Conservation (phyloP, 169 alveolate genomes). For the Eimeria praecox region DNA sequence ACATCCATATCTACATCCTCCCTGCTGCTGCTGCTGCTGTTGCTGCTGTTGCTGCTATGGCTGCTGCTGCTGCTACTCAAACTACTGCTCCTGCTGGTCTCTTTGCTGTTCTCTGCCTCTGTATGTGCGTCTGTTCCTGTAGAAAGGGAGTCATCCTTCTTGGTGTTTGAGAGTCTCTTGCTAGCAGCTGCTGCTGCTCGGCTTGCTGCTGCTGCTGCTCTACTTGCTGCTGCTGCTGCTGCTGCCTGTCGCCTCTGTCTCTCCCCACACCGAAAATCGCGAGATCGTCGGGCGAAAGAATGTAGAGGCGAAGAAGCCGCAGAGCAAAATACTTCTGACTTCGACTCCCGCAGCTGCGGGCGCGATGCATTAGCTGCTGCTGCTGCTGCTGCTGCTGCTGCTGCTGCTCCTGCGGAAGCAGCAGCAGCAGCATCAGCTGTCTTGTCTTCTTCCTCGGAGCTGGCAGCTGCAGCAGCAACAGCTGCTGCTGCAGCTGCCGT, state of each 20-base stretch:
- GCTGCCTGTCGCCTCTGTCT: slow-evolving; percentile 24
- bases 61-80: slow-evolving; percentile 16
- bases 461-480: neutral
- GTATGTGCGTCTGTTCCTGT: slow-evolving; percentile 11
- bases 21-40: slow-evolving; percentile 13
- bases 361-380: slow-evolving; percentile 16
- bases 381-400: slow-evolving; percentile 18
- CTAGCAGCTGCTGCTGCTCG: neutral
- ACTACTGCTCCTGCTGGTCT: slow-evolving; percentile 37
- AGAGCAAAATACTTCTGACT: slow-evolving; percentile 9
- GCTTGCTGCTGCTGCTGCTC: slow-evolving; percentile 1
- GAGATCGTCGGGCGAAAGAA: neutral
- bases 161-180: neutral
- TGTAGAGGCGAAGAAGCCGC: neutral
- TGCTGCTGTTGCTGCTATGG: slow-evolving; percentile 33
- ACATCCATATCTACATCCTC: neutral
- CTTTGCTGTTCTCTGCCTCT: neutral
- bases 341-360: neutral
- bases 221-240: neutral
- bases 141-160: neutral
- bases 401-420: slow-evolving; percentile 6
- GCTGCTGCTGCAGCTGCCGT: neutral
- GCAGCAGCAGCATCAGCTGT: neutral
- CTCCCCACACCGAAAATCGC: slow-evolving; percentile 52
- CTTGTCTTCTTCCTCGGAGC: neutral